phyloP scores from a whole-genome alignment of 331 rosid species.

The Quercus phellos region DNA sequence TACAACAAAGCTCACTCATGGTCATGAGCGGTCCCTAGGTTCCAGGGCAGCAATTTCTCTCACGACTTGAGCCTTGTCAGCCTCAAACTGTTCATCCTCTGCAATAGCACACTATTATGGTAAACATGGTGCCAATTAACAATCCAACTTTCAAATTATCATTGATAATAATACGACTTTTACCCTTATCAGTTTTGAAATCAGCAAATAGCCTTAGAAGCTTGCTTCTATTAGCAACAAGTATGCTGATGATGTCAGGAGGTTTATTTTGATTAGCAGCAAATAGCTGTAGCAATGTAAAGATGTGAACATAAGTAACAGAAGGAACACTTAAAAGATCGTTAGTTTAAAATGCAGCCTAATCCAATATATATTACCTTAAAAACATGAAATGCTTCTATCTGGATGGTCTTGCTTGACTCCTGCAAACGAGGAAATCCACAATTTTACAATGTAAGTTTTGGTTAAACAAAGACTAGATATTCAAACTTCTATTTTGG shows the following conservation, averaged over 20 bases:
- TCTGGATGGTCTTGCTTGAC: slow-evolving; percentile 88
- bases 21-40: slow-evolving; percentile 23
- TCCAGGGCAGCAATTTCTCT: slow-evolving; percentile 84
- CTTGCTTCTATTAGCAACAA: slow-evolving; percentile 83
- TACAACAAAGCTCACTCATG: slow-evolving; percentile 24
- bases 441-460: not conserved
- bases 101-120: slow-evolving; percentile 23
- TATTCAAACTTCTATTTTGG: not conserved
- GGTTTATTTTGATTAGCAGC: slow-evolving; percentile 91
- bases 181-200: slow-evolving; percentile 82
- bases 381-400: slow-evolving; percentile 88
- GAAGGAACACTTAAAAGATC: not conserved
- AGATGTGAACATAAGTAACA: slow-evolving; percentile 23
- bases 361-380: slow-evolving; percentile 53
- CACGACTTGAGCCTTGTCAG: slow-evolving; percentile 96
- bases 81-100: slow-evolving; percentile 93
- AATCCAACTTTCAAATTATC: slow-evolving; percentile 4
- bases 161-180: not conserved
- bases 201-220: slow-evolving; percentile 75
- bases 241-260: slow-evolving; percentile 63
- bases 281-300: slow-evolving; percentile 57
- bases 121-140: slow-evolving; percentile 8
- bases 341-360: not conserved
- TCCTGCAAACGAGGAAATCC: slow-evolving; percentile 48
- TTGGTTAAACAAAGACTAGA: slow-evolving; percentile 1